Percentiles rank a stretch among this genome's conserved stretches.
phyloP scores from a whole-genome alignment of 345 rosid species.

The Bruguiera sexangula region DNA sequence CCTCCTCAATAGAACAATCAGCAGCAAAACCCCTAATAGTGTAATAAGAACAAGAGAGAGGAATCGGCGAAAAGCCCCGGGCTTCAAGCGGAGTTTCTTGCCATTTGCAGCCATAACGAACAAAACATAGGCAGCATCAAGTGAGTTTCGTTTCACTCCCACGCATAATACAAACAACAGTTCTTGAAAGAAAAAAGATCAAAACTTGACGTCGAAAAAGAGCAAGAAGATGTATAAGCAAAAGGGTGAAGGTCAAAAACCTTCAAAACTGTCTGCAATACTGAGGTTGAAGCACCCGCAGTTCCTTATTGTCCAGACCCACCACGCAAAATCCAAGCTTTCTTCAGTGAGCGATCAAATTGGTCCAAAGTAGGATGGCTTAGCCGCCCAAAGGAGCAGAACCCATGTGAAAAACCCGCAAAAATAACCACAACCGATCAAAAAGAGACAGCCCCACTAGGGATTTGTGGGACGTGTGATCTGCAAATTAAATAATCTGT shows the following conservation, averaged over 20 bases:
- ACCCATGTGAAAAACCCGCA: too few species aligned
- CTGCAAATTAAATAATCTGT: too few species aligned
- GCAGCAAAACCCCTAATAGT: conserved; percentile 43
- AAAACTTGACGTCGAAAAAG: conserved; percentile 15
- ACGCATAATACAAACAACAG: neutral
- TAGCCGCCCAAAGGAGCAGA: neutral
- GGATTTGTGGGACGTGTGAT: too few species aligned
- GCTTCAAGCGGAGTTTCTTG: conserved; percentile 61
- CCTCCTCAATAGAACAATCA: conserved; percentile 49
- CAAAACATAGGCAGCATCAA: conserved; percentile 18
- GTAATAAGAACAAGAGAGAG: conserved; percentile 46
- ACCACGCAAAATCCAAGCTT: neutral
- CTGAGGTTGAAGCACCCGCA: conserved; percentile 9
- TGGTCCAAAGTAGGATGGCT: neutral
- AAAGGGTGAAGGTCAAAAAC: conserved; percentile 29
- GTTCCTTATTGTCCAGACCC: conserved; percentile 6
- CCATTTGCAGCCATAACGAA: conserved; percentile 49
- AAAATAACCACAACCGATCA: too few species aligned
- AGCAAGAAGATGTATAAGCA: conserved; percentile 13
- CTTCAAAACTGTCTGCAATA: conserved; percentile 19
- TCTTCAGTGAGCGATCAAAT: conserved; percentile 1
- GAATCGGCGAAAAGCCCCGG: conserved; percentile 46
- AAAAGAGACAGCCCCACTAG: too few species aligned
- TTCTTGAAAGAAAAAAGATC: conserved; percentile 5
- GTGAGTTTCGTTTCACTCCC: neutral